phyloP scores from a whole-genome alignment of 805 yeast species.

The Metschnikowia gelsemii region DNA sequence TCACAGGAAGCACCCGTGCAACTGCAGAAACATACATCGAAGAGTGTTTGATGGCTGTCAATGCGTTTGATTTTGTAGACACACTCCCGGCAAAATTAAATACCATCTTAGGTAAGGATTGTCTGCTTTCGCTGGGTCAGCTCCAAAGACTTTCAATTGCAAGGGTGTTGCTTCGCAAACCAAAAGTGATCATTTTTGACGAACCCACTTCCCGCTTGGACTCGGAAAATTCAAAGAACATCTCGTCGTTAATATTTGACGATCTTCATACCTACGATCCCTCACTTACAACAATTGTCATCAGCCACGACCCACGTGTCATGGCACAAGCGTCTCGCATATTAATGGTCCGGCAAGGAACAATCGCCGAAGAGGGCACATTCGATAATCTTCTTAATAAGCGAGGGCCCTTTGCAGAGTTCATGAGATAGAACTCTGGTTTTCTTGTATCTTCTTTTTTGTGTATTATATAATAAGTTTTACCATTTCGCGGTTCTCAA shows the following conservation, averaged over 20 bases:
- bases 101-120: constrained; percentile 52
- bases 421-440: constrained; percentile 3
- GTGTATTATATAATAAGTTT: too few relatives aligned
- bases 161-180: constrained; percentile 69
- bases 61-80: constrained; percentile 53
- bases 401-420: constrained; percentile 27
- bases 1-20: constrained; percentile 22
- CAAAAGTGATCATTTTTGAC: constrained; percentile 70
- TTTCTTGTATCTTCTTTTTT: not conserved
- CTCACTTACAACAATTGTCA: constrained; percentile 48
- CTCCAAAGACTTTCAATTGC: constrained; percentile 83
- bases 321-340: constrained; percentile 57
- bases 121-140: constrained; percentile 84
- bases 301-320: constrained; percentile 74
- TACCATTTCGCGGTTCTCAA: too few relatives aligned
- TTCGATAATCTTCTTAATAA: constrained; percentile 26
- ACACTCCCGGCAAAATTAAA: constrained; percentile 57
- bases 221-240: constrained; percentile 49
- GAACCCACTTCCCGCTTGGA: constrained; percentile 92
- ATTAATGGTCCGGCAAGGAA: constrained; percentile 50
- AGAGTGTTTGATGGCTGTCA: constrained; percentile 43
- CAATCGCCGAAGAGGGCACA: constrained; percentile 45
- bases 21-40: constrained; percentile 33
- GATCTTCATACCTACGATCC: constrained; percentile 22
- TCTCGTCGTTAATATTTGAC: constrained; percentile 49